phyloP scores from a whole-genome alignment of 768 basidiomycete genomes.

The Mrakia blollopis region DNA sequence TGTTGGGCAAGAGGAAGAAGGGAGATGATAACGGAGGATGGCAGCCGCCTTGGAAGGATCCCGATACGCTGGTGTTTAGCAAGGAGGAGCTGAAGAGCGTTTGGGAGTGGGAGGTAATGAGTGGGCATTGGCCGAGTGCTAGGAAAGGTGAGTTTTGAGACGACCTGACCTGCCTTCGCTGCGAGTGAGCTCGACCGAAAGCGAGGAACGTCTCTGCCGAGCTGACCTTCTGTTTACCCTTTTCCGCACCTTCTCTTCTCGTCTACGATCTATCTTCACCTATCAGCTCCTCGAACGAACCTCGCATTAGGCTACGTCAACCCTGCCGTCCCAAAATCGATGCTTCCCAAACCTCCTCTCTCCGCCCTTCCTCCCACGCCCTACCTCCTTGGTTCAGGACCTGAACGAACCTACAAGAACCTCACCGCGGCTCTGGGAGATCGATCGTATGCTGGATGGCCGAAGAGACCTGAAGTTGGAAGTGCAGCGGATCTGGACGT shows the following conservation, averaged over 20 bases:
- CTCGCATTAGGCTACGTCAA: conserved; percentile 40
- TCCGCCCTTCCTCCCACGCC: conserved; percentile 47
- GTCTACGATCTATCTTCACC: not conserved
- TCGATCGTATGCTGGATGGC: conserved; percentile 55
- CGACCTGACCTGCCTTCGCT: not conserved
- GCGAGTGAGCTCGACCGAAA: not conserved
- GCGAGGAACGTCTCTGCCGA: not conserved
- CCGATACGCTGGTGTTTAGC: conserved; percentile 42
- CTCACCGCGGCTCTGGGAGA: conserved; percentile 50
- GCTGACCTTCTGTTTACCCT: conserved; percentile 37
- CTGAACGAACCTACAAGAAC: conserved; percentile 71
- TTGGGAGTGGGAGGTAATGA: conserved; percentile 92
- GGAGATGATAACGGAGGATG: conserved; percentile 10
- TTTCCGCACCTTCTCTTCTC: not conserved
- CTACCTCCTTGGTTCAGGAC: conserved; percentile 64
- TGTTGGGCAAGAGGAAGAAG: conserved; percentile 23
- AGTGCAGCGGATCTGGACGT: conserved; percentile 84
- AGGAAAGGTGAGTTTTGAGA: conserved; percentile 58
- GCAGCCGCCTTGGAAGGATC: conserved; percentile 42
- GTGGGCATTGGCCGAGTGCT: conserved; percentile 88
- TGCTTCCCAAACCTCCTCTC: conserved; percentile 37
- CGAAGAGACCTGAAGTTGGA: conserved; percentile 77
- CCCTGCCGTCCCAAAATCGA: conserved; percentile 41
- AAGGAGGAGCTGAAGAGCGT: conserved; percentile 72
- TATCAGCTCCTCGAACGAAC: conserved; percentile 40